These are phyloP conservation scores for Aureobasidium vineae DNA, from an alignment of 2,329 filamentous ascomycete species.

Conservation along the genomic window DNA sequence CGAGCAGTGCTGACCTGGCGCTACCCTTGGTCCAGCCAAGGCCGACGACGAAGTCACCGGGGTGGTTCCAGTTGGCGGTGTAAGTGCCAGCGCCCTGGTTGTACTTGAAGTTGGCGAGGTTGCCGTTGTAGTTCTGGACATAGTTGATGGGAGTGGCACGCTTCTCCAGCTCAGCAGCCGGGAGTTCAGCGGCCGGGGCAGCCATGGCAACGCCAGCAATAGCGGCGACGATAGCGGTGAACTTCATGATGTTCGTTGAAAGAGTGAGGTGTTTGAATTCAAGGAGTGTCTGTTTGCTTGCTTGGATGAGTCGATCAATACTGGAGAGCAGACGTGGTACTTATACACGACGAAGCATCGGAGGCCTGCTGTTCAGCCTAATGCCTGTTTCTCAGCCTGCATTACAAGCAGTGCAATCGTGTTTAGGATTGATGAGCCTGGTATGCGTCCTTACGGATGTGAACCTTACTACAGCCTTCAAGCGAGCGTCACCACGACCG, in stretches of 20 bases:
- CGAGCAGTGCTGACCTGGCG: neutral
- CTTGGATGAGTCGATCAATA: neutral
- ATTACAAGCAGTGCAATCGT: neutral
- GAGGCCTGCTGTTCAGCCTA: neutral
- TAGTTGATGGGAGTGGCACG: conserved; percentile 28
- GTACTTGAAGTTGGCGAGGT: conserved; percentile 28
- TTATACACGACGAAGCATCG: neutral
- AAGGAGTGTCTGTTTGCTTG: neutral
- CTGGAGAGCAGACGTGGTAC: neutral
- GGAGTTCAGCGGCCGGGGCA: conserved; percentile 27
- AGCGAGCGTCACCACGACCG: neutral
- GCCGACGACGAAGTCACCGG: conserved; percentile 32
- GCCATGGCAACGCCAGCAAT: conserved; percentile 28
- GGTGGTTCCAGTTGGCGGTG: conserved; percentile 31
- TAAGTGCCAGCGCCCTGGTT: conserved; percentile 30
- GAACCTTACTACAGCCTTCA: neutral
- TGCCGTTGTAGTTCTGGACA: conserved; percentile 26
- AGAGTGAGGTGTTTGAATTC: neutral
- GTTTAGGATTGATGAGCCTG: neutral
- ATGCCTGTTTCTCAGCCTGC: neutral
- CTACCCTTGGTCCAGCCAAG: conserved; percentile 29
- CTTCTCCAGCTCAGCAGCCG: conserved; percentile 2
- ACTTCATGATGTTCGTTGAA: conserved; percentile 25
- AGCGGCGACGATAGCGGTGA: conserved; percentile 23
- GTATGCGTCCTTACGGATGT: neutral